Percentiles rank a stretch among this genome's conserved stretches.
phyloP scores from a whole-genome alignment of 2,329 filamentous ascomycete species.

The Nemania diffusa region DNA sequence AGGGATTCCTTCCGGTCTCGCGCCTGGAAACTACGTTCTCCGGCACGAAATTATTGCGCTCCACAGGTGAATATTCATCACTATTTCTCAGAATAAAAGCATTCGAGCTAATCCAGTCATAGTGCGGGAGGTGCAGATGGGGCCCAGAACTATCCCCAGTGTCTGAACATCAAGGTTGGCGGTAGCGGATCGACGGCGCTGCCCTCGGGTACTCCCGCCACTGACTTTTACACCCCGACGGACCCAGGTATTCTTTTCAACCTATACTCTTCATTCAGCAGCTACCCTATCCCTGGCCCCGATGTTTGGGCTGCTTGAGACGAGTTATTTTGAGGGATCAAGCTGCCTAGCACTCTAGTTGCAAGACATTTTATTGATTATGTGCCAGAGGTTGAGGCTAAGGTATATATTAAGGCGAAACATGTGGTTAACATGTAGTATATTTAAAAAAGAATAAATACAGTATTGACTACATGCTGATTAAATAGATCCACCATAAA shows the following conservation, averaged over 20 bases:
- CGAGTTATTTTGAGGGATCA: background rate
- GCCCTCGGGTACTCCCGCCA: constrained; percentile 60
- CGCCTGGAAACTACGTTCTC: constrained; percentile 60
- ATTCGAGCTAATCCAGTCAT: constrained; percentile 13
- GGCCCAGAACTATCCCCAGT: constrained; percentile 62
- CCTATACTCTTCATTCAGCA: constrained; percentile 57
- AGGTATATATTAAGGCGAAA: too few relatives aligned
- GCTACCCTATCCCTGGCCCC: constrained; percentile 45
- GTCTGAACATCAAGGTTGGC: constrained; percentile 66
- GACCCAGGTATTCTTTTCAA: constrained; percentile 66
- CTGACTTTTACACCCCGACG: constrained; percentile 61
- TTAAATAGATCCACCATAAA: too few relatives aligned
- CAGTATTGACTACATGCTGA: too few relatives aligned
- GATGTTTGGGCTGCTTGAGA: constrained; percentile 30
- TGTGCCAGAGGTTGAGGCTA: too few relatives aligned
- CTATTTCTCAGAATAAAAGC: background rate
- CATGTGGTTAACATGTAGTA: too few relatives aligned
- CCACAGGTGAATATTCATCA: constrained; percentile 43
- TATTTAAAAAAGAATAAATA: too few relatives aligned
- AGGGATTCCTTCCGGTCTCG: constrained; percentile 55
- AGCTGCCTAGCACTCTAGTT: background rate
- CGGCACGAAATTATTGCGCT: constrained; percentile 63
- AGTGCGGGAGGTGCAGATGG: constrained; percentile 54
- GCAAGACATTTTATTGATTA: background rate
- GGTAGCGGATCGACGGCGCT: constrained; percentile 58